phyloP scores from a whole-genome alignment of 352 stramenopile species.

The Peronospora belbahrii region DNA sequence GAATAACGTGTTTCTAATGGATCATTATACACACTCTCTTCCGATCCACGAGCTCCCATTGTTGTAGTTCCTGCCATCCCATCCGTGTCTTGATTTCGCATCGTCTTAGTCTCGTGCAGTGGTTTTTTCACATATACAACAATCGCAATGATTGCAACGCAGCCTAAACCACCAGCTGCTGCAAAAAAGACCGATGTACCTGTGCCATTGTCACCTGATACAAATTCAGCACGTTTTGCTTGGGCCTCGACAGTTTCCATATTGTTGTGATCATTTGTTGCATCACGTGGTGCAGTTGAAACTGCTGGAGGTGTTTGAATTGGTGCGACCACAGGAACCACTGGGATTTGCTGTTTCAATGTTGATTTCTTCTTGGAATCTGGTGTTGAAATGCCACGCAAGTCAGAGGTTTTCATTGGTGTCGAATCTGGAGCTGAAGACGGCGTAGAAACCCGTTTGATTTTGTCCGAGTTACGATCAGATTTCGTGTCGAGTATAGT shows the following conservation, averaged over 20 bases:
- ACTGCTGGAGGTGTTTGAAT: not conserved
- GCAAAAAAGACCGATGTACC: constrained; percentile 10
- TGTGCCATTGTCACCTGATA: constrained; percentile 15
- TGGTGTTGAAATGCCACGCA: constrained; percentile 21
- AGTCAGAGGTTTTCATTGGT: constrained; percentile 26
- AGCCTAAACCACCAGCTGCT: constrained; percentile 22
- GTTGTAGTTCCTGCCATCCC: constrained; percentile 32
- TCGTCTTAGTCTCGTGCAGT: constrained; percentile 11
- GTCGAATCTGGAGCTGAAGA: constrained; percentile 6
- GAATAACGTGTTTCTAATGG: constrained; percentile 69
- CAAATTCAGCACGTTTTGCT: constrained; percentile 29
- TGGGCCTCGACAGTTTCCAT: constrained; percentile 37
- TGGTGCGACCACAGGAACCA: constrained; percentile 8
- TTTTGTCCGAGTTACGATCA: constrained; percentile 10
- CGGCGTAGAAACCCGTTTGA: not conserved
- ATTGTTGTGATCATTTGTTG: constrained; percentile 9
- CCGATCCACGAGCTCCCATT: constrained; percentile 35
- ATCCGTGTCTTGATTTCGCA: constrained; percentile 16
- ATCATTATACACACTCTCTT: constrained; percentile 66
- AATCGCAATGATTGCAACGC: constrained; percentile 41
- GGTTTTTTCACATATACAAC: constrained; percentile 49
- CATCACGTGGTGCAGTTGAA: too few relatives aligned
- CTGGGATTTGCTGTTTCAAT: too few relatives aligned
- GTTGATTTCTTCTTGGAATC: constrained; percentile 17
- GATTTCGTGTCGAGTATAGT: not conserved